Conservation (phyloP, 495 filamentous ascomycete genomes). For the Cudoniella acicularis region DNA sequence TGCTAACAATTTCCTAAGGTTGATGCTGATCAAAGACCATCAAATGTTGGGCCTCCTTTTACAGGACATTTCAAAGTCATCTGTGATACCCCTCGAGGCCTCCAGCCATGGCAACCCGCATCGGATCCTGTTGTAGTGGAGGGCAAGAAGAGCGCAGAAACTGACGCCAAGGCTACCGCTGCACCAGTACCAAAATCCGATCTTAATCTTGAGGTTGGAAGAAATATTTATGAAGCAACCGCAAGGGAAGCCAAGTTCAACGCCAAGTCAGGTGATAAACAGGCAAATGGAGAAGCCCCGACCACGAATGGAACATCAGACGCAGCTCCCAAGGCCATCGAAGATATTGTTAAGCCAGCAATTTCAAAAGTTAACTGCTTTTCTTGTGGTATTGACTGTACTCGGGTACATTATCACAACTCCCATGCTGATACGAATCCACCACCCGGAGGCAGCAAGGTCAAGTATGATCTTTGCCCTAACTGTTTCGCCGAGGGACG, state of each 20-base stretch:
- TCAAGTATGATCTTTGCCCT: slow-evolving; percentile 82
- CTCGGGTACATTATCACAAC: slow-evolving; percentile 85
- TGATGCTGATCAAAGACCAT: slow-evolving; percentile 90
- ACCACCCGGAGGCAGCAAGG: slow-evolving; percentile 53
- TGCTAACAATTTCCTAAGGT: slow-evolving; percentile 53
- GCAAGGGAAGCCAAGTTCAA: slow-evolving; percentile 75
- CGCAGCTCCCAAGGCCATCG: slow-evolving; percentile 52
- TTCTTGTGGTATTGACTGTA: slow-evolving; percentile 91
- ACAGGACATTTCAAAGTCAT: slow-evolving; percentile 95
- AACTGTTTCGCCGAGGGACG: slow-evolving; percentile 81
- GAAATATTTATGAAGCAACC: slow-evolving; percentile 91
- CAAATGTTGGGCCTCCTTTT: slow-evolving; percentile 92
- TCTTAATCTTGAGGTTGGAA: slow-evolving; percentile 82
- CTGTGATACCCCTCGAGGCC: slow-evolving; percentile 89
- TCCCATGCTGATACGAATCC: slow-evolving; percentile 51
- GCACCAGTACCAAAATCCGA: slow-evolving; percentile 69
- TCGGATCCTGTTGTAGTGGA: slow-evolving; percentile 68
- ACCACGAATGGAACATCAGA: slow-evolving; percentile 54
- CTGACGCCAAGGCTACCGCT: slow-evolving; percentile 72
- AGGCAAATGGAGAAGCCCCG: slow-evolving; percentile 68
- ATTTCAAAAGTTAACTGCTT: slow-evolving; percentile 69
- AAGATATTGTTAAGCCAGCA: slow-evolving; percentile 54
- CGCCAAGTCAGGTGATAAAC: slow-evolving; percentile 47
- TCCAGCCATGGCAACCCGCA: slow-evolving; percentile 91
- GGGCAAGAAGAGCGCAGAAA: slow-evolving; percentile 66